phyloP scores from a whole-genome alignment of 2,329 filamentous ascomycete species.

The Botrytis byssoidea region DNA sequence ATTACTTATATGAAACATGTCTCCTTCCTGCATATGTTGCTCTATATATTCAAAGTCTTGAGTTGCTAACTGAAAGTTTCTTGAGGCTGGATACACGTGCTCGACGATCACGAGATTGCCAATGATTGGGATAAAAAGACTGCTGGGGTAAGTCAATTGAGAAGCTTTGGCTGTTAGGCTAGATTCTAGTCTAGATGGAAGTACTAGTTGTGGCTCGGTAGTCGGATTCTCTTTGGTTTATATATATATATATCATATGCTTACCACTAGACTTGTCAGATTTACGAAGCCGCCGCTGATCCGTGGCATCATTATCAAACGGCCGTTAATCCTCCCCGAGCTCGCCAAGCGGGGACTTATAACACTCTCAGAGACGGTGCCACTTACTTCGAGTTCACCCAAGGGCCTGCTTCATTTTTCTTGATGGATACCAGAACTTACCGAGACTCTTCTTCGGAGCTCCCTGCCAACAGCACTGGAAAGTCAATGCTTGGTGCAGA shows the following conservation, averaged over 20 bases:
- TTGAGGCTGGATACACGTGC: constrained; percentile 78
- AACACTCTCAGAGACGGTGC: constrained; percentile 49
- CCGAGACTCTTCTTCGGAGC: constrained; percentile 64
- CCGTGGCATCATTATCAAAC: constrained; percentile 87
- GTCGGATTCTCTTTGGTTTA: neutral
- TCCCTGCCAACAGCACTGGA: constrained; percentile 57
- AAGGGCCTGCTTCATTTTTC: constrained; percentile 92
- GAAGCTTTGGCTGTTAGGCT: constrained; percentile 46
- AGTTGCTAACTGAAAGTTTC: neutral
- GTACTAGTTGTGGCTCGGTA: neutral
- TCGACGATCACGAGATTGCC: constrained; percentile 94
- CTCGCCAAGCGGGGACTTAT: constrained; percentile 49
- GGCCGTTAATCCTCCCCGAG: constrained; percentile 73
- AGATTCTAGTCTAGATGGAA: constrained; percentile 22
- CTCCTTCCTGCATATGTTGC: neutral
- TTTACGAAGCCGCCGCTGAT: constrained; percentile 41
- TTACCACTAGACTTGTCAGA: neutral
- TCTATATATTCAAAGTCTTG: neutral
- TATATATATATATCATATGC: neutral
- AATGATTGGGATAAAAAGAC: constrained; percentile 90
- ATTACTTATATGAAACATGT: neutral
- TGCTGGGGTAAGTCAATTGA: constrained; percentile 58
- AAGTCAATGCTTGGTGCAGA: constrained; percentile 86
- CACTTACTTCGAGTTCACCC: constrained; percentile 85
- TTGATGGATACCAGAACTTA: constrained; percentile 90